Evolutionary conservation across 1,284 basidiomycete species (phyloP).

Genomic region (Limonomyces culmigenus): DNA sequence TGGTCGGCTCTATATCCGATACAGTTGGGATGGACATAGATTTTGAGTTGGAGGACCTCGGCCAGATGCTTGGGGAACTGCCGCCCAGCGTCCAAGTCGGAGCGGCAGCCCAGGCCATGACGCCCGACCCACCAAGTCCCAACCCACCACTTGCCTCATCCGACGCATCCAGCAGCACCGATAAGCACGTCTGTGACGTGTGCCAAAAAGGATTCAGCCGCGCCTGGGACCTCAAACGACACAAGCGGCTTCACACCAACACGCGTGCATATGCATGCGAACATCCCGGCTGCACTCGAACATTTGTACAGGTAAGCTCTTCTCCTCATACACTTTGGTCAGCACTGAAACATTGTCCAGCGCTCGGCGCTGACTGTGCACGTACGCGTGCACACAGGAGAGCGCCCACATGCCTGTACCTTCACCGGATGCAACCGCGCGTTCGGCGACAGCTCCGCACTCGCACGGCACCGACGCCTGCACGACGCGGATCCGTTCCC

Average conservation of each 20-base stretch:
- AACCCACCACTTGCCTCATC: too few species aligned
- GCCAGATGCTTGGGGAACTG: too few species aligned
- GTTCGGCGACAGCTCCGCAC: constrained; percentile 77
- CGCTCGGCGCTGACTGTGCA: constrained; percentile 78
- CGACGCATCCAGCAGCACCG: too few species aligned
- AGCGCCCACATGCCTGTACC: constrained; percentile 79
- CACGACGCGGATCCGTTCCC: constrained; percentile 75
- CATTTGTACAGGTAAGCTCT: constrained; percentile 60
- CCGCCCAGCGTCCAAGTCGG: neutral
- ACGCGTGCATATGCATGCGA: constrained; percentile 69
- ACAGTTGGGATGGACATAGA: too few species aligned
- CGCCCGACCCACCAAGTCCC: neutral
- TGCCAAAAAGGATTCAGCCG: constrained; percentile 65
- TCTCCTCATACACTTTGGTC: constrained; percentile 4
- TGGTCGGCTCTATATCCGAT: too few species aligned
- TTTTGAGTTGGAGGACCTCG: too few species aligned
- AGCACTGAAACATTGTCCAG: constrained; percentile 20
- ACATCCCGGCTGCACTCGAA: constrained; percentile 61
- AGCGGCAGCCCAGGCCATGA: neutral
- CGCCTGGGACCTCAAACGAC: constrained; percentile 58
- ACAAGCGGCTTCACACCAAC: constrained; percentile 79
- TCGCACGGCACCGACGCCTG: constrained; percentile 76
- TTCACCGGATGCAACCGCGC: constrained; percentile 71
- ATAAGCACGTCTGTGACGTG: constrained; percentile 33
- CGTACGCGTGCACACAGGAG: constrained; percentile 73